Evolutionary conservation across 495 filamentous ascomycete genomes (phyloP).

Genomic region (Cenococcum geophilum): DNA sequence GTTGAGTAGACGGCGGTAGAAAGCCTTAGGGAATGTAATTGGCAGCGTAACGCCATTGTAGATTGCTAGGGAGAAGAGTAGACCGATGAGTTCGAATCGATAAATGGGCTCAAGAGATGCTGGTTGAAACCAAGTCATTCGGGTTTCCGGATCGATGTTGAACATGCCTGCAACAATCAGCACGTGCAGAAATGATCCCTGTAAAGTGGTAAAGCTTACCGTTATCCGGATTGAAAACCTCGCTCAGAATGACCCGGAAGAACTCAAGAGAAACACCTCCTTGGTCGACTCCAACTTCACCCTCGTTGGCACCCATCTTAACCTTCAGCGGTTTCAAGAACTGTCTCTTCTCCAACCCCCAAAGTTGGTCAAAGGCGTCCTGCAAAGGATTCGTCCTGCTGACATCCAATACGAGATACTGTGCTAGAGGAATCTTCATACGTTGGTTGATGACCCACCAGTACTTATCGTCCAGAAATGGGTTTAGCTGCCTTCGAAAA

Average conservation of each 20-base stretch:
- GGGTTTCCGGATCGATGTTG: constrained; percentile 63
- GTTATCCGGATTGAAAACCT: constrained; percentile 69
- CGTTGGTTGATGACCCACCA: constrained; percentile 29
- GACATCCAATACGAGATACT: constrained; percentile 72
- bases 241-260: constrained; percentile 72
- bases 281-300: constrained; percentile 86
- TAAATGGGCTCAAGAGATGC: constrained; percentile 72
- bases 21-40: constrained; percentile 73
- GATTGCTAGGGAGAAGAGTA: constrained; percentile 83
- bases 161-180: constrained; percentile 48
- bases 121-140: constrained; percentile 82
- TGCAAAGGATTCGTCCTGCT: constrained; percentile 61
- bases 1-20: constrained; percentile 76
- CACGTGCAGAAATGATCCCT: not conserved
- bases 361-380: constrained; percentile 82
- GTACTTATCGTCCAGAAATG: constrained; percentile 43
- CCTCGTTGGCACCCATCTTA: constrained; percentile 67
- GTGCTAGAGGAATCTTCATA: constrained; percentile 57
- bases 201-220: constrained; percentile 46
- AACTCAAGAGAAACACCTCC: constrained; percentile 96
- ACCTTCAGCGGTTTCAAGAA: constrained; percentile 82
- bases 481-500: constrained; percentile 38
- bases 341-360: constrained; percentile 76
- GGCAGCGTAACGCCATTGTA: constrained; percentile 91
- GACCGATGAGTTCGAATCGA: constrained; percentile 83